Conservation (phyloP, 2,329 filamentous ascomycete species). For the Sporothrix variecibatus region DNA sequence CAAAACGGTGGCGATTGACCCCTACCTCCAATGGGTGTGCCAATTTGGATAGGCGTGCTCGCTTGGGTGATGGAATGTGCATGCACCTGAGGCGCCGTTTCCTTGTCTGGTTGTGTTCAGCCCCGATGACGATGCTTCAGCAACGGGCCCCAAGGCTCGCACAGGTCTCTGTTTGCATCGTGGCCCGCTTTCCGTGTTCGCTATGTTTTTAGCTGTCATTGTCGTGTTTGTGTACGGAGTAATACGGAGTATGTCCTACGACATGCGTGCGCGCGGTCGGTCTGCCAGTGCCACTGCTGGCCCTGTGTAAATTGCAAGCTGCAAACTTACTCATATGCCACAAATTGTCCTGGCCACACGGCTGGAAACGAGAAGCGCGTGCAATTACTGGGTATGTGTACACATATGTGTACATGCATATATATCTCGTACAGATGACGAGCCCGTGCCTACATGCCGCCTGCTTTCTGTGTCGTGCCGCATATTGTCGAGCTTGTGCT, state of each 20-base stretch:
- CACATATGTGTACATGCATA: no score
- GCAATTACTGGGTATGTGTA: no score
- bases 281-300: background rate
- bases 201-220: background rate
- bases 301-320: conserved; percentile 4
- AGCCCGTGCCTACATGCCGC: background rate
- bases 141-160: background rate
- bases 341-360: background rate
- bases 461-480: background rate
- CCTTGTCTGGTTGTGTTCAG: background rate
- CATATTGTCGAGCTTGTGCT: background rate
- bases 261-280: background rate
- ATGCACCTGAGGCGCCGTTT: background rate
- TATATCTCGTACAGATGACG: background rate
- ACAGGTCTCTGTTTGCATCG: background rate
- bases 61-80: background rate
- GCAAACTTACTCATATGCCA: background rate
- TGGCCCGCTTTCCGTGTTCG: background rate
- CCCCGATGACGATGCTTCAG: conserved; percentile 9
- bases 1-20: background rate
- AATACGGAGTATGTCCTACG: background rate
- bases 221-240: background rate
- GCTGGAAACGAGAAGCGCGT: background rate
- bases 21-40: background rate
- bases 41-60: background rate